A percentile compares a stretch with the other conserved stretches of the same genome.
These are phyloP conservation scores for Pyrenophora tritici-repentis DNA, from an alignment of 2,329 filamentous ascomycete genomes.

Conservation along the genomic window DNA sequence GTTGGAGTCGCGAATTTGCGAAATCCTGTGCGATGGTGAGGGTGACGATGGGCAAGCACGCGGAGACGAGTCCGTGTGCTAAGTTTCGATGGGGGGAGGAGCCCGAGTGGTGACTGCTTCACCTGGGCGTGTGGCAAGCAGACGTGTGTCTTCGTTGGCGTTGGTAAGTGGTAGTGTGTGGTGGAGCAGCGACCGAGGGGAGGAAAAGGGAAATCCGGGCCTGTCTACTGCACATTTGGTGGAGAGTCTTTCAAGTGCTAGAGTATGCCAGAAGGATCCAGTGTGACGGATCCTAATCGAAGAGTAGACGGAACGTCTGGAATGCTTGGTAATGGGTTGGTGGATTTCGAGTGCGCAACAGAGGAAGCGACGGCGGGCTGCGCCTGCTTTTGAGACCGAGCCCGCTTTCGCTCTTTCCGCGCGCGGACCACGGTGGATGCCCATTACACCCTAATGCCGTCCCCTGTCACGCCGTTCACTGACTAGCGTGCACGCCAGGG, in stretches of 20 bases:
- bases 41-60: neutral
- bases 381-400: conserved; percentile 27
- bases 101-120: conserved; percentile 42
- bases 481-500: conserved; percentile 20
- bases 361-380: conserved; percentile 26
- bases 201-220: conserved; percentile 33
- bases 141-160: conserved; percentile 30
- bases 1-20: conserved; percentile 8
- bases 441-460: conserved; percentile 7
- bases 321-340: conserved; percentile 36
- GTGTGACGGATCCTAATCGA: conserved; percentile 22
- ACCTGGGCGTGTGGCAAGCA: conserved; percentile 41
- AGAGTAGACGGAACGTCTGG: conserved; percentile 27
- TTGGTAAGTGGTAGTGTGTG: conserved; percentile 21
- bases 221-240: conserved; percentile 47
- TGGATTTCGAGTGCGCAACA: conserved; percentile 21
- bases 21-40: conserved; percentile 1
- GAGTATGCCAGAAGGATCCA: conserved; percentile 46
- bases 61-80: conserved; percentile 3
- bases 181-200: conserved; percentile 40
- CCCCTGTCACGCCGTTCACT: conserved; percentile 27
- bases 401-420: conserved; percentile 15
- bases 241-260: conserved; percentile 17
- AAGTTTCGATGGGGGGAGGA: conserved; percentile 16
- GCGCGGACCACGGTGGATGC: conserved; percentile 24